phyloP scores from a whole-genome alignment of 2,329 filamentous ascomycete species.

The Teratosphaeria destructans region DNA sequence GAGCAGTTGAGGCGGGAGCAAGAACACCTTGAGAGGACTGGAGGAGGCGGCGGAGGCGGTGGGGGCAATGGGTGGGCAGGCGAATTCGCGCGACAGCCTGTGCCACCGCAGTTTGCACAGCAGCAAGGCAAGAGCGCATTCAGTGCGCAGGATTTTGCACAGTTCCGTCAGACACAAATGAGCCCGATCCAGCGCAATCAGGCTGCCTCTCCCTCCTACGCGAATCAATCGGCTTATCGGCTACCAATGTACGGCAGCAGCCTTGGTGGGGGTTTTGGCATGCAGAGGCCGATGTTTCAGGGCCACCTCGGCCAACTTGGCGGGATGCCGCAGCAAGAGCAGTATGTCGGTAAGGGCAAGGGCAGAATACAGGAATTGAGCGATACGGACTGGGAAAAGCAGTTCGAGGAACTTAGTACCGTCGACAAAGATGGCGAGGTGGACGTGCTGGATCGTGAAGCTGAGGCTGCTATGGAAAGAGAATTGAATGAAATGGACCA shows the following conservation, averaged over 20 bases:
- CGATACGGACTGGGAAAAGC: slow-evolving; percentile 88
- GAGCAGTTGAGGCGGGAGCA: slow-evolving; percentile 56
- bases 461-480: slow-evolving; percentile 66
- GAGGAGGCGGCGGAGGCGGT: slow-evolving; percentile 12
- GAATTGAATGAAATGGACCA: slow-evolving; percentile 85
- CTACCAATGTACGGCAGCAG: slow-evolving; percentile 47
- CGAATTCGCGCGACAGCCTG: slow-evolving; percentile 22
- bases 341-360: slow-evolving; percentile 70
- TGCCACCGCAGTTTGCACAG: slow-evolving; percentile 17
- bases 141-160: slow-evolving; percentile 73
- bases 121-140: slow-evolving; percentile 39
- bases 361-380: slow-evolving; percentile 77
- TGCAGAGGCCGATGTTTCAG: slow-evolving; percentile 29
- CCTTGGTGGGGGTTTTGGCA: slow-evolving; percentile 47
- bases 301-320: slow-evolving; percentile 18
- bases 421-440: slow-evolving; percentile 44
- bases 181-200: slow-evolving; percentile 35
- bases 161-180: slow-evolving; percentile 66
- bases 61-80: slow-evolving; percentile 21
- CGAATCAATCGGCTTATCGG: slow-evolving; percentile 34
- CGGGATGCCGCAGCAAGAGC: slow-evolving; percentile 31
- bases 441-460: slow-evolving; percentile 47
- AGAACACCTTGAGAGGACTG: slow-evolving; percentile 34
- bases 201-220: slow-evolving; percentile 39
- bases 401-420: slow-evolving; percentile 81